Evolutionary conservation across 345 rosid genomes (phyloP).

Genomic region (Populus davidiana): DNA sequence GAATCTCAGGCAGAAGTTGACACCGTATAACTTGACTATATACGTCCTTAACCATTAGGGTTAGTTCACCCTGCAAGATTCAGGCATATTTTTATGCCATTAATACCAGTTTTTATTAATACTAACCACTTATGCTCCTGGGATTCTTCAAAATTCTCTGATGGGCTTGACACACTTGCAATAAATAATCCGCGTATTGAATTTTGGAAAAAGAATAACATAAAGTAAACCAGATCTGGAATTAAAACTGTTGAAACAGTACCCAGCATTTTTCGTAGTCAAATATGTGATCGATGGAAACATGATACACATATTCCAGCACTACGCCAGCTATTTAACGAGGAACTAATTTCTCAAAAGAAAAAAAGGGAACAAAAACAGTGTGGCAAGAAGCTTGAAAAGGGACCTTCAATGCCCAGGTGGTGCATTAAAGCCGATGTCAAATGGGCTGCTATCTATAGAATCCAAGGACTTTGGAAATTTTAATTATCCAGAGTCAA

Average conservation of each 20-base stretch:
- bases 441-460: neutral
- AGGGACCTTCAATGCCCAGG: neutral
- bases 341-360: too few relatives aligned
- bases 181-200: neutral
- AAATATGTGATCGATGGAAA: neutral
- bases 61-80: neutral
- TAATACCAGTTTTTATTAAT: neutral
- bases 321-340: neutral
- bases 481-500: neutral
- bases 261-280: neutral
- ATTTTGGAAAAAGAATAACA: neutral
- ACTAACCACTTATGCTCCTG: too few relatives aligned
- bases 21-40: neutral
- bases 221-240: neutral
- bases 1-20: neutral
- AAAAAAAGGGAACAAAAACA: neutral
- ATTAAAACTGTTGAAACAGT: neutral
- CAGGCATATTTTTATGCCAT: neutral
- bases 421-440: neutral
- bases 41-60: neutral
- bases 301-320: neutral
- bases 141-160: neutral
- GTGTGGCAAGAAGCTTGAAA: neutral
- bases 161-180: neutral
- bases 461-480: neutral